Percentiles rank a stretch among this genome's conserved stretches.
phyloP scores from a whole-genome alignment of 176 grass and related monocot species.

The Aegilops tauschii region DNA sequence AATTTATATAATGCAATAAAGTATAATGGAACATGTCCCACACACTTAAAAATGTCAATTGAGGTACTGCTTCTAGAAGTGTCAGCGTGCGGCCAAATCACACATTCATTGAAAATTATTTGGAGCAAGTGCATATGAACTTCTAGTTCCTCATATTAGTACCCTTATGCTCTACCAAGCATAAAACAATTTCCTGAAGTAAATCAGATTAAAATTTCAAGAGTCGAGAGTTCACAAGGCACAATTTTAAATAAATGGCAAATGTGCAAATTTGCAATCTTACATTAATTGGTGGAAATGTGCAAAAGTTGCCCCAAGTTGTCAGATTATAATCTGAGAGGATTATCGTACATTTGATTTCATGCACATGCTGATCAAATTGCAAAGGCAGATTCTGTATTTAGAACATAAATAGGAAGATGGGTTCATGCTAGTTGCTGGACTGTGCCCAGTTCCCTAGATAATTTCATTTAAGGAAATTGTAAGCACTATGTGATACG shows the following conservation, averaged over 20 bases:
- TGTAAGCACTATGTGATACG: background rate
- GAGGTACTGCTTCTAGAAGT: background rate
- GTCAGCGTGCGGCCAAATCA: background rate
- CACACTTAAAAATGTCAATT: background rate
- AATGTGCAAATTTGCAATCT: background rate
- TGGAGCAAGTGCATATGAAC: conserved; percentile 1
- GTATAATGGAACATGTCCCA: background rate
- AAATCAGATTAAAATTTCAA: background rate
- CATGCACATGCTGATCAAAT: background rate
- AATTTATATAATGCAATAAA: background rate
- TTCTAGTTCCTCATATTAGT: conserved; percentile 10
- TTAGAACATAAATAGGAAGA: conserved; percentile 1
- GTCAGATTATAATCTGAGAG: background rate
- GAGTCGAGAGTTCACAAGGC: background rate
- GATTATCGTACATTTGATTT: background rate
- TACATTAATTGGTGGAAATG: background rate
- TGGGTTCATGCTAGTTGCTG: background rate
- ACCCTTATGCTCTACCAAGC: background rate
- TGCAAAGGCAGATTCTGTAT: background rate
- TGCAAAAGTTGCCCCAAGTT: background rate
- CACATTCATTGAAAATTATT: background rate
- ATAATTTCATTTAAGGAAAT: background rate
- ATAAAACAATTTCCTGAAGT: background rate
- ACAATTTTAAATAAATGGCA: background rate
- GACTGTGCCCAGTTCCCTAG: background rate